Base-by-base conservation (phyloP, 371 early-diverging fungal species). In the Globomyces sp. region DNA sequence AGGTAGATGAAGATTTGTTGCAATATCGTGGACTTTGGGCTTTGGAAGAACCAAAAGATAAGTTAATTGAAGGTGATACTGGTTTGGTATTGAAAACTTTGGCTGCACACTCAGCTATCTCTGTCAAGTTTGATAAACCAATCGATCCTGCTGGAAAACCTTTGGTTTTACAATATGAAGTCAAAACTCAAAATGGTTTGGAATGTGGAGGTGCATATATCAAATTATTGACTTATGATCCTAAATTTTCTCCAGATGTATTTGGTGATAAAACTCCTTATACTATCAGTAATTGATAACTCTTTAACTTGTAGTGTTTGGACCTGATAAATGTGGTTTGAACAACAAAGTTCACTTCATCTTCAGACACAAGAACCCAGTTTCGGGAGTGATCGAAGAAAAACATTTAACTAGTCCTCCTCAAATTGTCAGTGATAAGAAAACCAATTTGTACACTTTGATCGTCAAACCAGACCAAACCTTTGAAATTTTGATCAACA, bases 181-280 rank as follows among this genome's bases (percentile, higher is more conserved):
- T 96, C 71, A 96, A 97, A 86, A 89, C 94, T 63, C 96, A 96
- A 72, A 88, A 93, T 71, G 82, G 81, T 58, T 87, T 96, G 66
- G 94, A 94, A 68, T 98, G 99, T 84, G 97, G 96, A 70, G 99
- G 99, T 62, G 94, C 96, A 59, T 98, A 98, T 81, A 66, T 95
- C 66, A 98, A 98, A 87, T 86, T 98, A 61, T 75, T 86, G 13
- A 80, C 86, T 11, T 53, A 79, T 48, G 84, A 89, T 60, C 77
- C 73, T 45, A 67, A 77, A 10, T 91, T 89, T 62, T 86, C 85
- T 50, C 85, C 92, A 53, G 81, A 73, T 51, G 80, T 84, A 58
- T 94, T 96, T 78, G 85, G 86, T 67, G 94, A 96, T 74, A 90
- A 91, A 64, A 89, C 92, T 45, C 89, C 91, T 43, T 97, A 95